Base-by-base conservation (phyloP, 2,329 filamentous ascomycete species). In the Colletotrichum paranaense region DNA sequence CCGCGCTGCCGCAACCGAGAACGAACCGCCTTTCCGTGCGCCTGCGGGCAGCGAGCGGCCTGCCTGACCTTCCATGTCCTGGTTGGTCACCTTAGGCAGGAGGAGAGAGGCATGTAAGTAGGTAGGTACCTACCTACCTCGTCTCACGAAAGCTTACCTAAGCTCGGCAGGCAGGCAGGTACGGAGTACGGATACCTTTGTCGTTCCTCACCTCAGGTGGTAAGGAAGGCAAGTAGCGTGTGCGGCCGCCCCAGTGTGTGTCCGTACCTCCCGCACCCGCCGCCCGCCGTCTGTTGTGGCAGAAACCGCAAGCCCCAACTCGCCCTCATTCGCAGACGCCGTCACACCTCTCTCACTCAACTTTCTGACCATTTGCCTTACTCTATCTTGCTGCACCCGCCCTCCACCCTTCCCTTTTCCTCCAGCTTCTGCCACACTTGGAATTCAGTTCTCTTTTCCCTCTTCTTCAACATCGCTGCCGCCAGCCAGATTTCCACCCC, bases 371-470 rank as follows among this genome's bases (percentile, higher is more conserved):
- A 65, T 35, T 71, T 57, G 57, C 68, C 59, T 52, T 65, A 62
- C 49, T 53, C 63, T 67, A 59, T 60, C 53, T 57, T 49, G 63
- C 68, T 67, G 68, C 68, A 71, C 68, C 68, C 63, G 68, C 68
- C 66, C 70, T 64, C 67, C 67, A 73, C 70, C 60, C 60, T 67
- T 70, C 68, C 70, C 70, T 62, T 73, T 73, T 73, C 63, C 70
- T 73, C 70, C 70, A 73, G 70, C 70, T 70, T 62, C 70, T 73
- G 70, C 70, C 70, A 73, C 70, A 73, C 70, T 62, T 73, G 53
- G 60, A 73, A 62, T 73, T 70, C 67, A 56, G n/a, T 60, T 64
- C 58, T 55, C 56, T 70, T 66, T 71, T 67, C 32, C 62, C 67
- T 59, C 53, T 66, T 73, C 46, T 62, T 65, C 67, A 69, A 70